Evolutionary conservation across 371 early-diverging fungal species (phyloP).

Genomic region (Syncephalis plumigaleata): DNA sequence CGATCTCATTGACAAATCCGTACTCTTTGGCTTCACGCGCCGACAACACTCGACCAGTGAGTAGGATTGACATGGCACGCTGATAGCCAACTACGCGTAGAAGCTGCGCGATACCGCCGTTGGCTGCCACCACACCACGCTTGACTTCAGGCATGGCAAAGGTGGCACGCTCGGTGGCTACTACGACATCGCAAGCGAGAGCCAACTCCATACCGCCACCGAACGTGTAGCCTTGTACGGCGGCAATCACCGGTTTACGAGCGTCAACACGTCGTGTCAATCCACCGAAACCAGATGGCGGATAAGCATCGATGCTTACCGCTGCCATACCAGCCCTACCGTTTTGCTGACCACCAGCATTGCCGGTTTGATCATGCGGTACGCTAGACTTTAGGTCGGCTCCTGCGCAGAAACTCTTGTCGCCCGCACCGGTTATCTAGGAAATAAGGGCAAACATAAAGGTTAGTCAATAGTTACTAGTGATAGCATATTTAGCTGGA

Average conservation of each 20-base stretch:
- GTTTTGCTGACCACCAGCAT: no score
- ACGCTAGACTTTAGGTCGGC: slow-evolving; percentile 23
- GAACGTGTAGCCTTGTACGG: slow-evolving; percentile 25
- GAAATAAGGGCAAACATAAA: no score
- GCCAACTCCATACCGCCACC: slow-evolving; percentile 27
- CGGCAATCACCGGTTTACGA: slow-evolving; percentile 27
- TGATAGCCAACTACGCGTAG: slow-evolving; percentile 22
- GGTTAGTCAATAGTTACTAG: no score
- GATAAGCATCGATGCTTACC: slow-evolving; percentile 6
- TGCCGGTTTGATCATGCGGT: slow-evolving; percentile 2
- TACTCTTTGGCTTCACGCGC: slow-evolving; percentile 21
- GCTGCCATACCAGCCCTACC: slow-evolving; percentile 1
- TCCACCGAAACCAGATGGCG: slow-evolving; percentile 23
- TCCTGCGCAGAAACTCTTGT: slow-evolving; percentile 24
- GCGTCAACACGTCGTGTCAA: slow-evolving; percentile 17
- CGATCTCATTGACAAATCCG: slow-evolving; percentile 23
- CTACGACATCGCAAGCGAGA: slow-evolving; percentile 22
- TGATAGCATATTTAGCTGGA: no score
- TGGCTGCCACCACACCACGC: slow-evolving; percentile 21
- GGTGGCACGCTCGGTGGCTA: slow-evolving; percentile 20
- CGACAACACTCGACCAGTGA: slow-evolving; percentile 22
- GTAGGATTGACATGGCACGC: slow-evolving; percentile 18
- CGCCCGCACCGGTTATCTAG: slow-evolving; percentile 27
- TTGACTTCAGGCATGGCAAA: slow-evolving; percentile 30
- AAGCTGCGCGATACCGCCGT: slow-evolving; percentile 23